These are phyloP conservation scores for Pyrenochaeta sp. DNA, from an alignment of 2,329 filamentous ascomycete species.

Conservation along the genomic window DNA sequence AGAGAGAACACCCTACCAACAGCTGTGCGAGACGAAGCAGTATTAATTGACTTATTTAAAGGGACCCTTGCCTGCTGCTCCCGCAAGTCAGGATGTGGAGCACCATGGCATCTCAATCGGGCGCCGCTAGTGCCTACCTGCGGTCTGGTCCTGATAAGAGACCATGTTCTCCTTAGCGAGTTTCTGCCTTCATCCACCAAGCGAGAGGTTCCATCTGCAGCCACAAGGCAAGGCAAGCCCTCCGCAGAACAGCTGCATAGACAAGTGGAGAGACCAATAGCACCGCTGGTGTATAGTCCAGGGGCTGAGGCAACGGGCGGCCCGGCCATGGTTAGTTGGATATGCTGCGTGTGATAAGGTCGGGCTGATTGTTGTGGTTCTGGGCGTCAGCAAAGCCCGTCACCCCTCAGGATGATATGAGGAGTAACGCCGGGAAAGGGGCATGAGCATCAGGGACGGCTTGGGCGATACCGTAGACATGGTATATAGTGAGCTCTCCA, in stretches of 20 bases:
- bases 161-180: constrained; percentile 26
- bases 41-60: constrained; percentile 39
- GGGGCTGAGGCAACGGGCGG: constrained; percentile 11
- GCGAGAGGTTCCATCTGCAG: constrained; percentile 30
- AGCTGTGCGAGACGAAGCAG: constrained; percentile 28
- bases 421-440: not conserved
- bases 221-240: constrained; percentile 27
- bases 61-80: constrained; percentile 35
- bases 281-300: constrained; percentile 9
- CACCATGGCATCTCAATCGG: constrained; percentile 29
- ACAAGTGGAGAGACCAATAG: constrained; percentile 22
- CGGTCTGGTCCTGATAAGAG: constrained; percentile 45
- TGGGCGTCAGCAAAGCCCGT: constrained; percentile 37
- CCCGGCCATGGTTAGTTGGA: constrained; percentile 16
- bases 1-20: constrained; percentile 18
- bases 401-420: constrained; percentile 25
- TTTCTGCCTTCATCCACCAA: constrained; percentile 26
- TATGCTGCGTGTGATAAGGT: constrained; percentile 32
- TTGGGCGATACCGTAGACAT: not conserved
- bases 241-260: constrained; percentile 22
- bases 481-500: not conserved
- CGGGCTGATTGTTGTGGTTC: constrained; percentile 23
- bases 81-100: constrained; percentile 35
- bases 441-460: not conserved
- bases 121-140: constrained; percentile 26